Percentiles rank a stretch among this genome's conserved stretches.
Conservation (phyloP, 1,284 basidiomycete genomes). For the Quambalaria eucalypti region DNA sequence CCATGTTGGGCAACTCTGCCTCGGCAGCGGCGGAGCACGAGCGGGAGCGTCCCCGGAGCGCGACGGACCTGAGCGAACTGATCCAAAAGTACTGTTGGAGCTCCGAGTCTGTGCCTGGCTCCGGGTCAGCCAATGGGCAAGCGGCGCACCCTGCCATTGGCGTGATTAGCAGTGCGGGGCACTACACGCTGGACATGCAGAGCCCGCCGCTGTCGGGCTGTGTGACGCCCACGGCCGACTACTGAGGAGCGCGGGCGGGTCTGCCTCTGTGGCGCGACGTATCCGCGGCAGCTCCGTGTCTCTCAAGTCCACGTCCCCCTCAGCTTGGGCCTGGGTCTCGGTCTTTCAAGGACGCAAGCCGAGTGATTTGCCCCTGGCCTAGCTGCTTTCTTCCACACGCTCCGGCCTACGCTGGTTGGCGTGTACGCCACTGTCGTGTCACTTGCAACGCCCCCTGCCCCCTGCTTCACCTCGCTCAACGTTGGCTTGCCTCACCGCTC, state of each 20-base stretch:
- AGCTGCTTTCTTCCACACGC: not conserved
- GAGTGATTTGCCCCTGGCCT: not conserved
- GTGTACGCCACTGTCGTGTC: not conserved
- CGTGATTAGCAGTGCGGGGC: not conserved
- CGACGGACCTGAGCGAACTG: conserved; percentile 36
- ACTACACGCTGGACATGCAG: not conserved
- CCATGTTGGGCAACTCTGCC: not conserved
- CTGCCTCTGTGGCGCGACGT: not conserved
- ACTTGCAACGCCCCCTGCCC: not conserved
- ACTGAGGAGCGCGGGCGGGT: not conserved
- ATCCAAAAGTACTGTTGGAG: conserved; percentile 40
- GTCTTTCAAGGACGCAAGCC: too few species aligned
- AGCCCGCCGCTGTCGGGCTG: not conserved
- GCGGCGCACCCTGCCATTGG: not conserved
- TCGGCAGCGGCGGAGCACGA: conserved; percentile 4
- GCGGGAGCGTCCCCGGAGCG: conserved; percentile 19
- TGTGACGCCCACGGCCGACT: not conserved
- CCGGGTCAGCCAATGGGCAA: not conserved
- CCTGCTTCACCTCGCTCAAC: not conserved
- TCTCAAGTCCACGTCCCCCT: too few species aligned
- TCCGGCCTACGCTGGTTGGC: not conserved
- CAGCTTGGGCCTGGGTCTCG: too few species aligned
- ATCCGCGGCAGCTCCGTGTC: not conserved
- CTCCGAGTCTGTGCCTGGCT: conserved; percentile 13
- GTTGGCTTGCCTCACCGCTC: not conserved